A percentile compares a stretch with the other conserved stretches of the same genome.
Conservation (phyloP, 2,329 filamentous ascomycete species). For the Talaromyces sp. region DNA sequence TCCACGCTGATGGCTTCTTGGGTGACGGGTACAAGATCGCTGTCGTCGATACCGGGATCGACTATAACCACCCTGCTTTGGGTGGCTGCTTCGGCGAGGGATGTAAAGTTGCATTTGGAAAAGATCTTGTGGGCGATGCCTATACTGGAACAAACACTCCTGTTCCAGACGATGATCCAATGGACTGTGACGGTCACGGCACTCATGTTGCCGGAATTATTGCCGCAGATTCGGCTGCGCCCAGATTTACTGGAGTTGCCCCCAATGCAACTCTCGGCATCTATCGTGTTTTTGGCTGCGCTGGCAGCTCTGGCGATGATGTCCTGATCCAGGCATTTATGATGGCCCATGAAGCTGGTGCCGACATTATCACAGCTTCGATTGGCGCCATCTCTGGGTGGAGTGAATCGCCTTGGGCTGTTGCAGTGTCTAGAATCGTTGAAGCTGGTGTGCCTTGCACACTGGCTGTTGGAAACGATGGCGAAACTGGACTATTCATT, state of each 20-base stretch:
- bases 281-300: conserved; percentile 57
- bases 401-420: conserved; percentile 21
- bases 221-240: conserved; percentile 52
- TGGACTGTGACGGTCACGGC: conserved; percentile 56
- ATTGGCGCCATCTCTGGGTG: conserved; percentile 31
- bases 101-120: conserved; percentile 55
- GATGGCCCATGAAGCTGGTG: conserved; percentile 56
- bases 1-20: conserved; percentile 16
- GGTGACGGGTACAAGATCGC: conserved; percentile 17
- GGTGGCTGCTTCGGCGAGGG: conserved; percentile 60
- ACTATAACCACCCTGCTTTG: conserved; percentile 60
- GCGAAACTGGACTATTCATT: conserved; percentile 47
- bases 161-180: conserved; percentile 49
- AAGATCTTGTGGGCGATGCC: conserved; percentile 55
- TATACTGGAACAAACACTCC: conserved; percentile 33
- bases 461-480: conserved; percentile 46
- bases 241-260: conserved; percentile 55
- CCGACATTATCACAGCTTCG: conserved; percentile 35
- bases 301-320: conserved; percentile 49
- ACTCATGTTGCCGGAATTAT: conserved; percentile 61
- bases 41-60: conserved; percentile 38
- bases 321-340: conserved; percentile 57
- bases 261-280: conserved; percentile 53
- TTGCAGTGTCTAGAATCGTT: conserved; percentile 10
- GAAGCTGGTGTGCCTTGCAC: conserved; percentile 12